A percentile compares a stretch with the other conserved stretches of the same genome.
Evolutionary conservation across 495 filamentous ascomycete genomes (phyloP).

Genomic region (Pyrenopolyporus hunteri): DNA sequence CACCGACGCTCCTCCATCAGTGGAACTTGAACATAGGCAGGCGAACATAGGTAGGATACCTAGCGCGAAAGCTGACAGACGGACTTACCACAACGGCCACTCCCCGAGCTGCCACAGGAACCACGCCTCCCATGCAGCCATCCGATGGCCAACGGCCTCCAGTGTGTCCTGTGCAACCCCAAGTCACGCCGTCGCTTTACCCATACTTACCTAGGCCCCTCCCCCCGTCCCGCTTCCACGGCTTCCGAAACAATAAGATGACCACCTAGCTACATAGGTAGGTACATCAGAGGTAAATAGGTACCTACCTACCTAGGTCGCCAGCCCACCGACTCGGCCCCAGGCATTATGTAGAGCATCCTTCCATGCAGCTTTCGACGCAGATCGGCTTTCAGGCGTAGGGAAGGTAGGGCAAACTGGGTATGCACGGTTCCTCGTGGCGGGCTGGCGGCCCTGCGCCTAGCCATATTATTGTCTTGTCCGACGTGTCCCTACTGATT

Average conservation of each 20-base stretch:
- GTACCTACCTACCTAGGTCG: background rate
- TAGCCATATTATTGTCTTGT: slow-evolving; percentile 20
- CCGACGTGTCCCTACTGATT: no score
- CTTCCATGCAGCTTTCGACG: slow-evolving; percentile 37
- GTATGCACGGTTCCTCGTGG: slow-evolving; percentile 20
- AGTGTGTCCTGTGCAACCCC: slow-evolving; percentile 14
- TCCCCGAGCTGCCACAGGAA: slow-evolving; percentile 8
- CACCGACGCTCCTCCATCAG: no score
- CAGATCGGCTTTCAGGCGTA: slow-evolving; percentile 8
- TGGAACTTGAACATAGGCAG: no score
- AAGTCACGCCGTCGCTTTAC: background rate
- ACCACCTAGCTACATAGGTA: background rate
- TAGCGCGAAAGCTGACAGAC: background rate
- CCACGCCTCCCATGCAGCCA: slow-evolving; percentile 9
- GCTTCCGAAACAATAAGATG: slow-evolving; percentile 32
- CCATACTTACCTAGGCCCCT: no score
- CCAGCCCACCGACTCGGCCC: background rate
- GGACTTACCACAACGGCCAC: background rate
- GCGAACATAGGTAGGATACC: background rate
- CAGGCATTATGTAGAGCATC: slow-evolving; percentile 8
- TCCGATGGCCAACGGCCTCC: slow-evolving; percentile 29
- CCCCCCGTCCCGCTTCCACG: slow-evolving; percentile 11
- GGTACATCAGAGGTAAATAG: background rate
- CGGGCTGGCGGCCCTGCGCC: slow-evolving; percentile 10
- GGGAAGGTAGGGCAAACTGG: no score